Evolutionary conservation across 2,329 filamentous ascomycete species (phyloP), one percentile per base, ranked within the genome.

Genomic region (Phyllosticta paracitricarpa): DNA sequence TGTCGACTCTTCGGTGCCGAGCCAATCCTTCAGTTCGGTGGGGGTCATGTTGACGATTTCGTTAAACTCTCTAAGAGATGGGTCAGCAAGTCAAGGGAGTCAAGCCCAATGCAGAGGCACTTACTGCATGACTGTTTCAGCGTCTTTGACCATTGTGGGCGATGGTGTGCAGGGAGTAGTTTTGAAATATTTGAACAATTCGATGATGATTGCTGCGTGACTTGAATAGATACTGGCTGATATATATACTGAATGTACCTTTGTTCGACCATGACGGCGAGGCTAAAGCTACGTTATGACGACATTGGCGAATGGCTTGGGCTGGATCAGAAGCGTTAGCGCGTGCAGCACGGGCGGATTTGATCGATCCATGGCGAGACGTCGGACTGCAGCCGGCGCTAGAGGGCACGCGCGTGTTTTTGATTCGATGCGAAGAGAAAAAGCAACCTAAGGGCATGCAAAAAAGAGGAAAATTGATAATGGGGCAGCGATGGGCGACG

Each of bases 41-140:
- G 83, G 76, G 10, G 77, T 80, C 84, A 88, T 87, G 71, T 88
- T 88, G 70, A 88, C 83, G 55, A 86, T 72, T 51, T 82, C 78
- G 64, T 87, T 86, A 77, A 87, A 88, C 68, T 88, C 84, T 57
- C 80, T 79, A 56, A 33, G 57, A 54, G 19, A 53, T 58, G 6
- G 22, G 25, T 12, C 51, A 17, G 57, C 48, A 28, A 8, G 24
- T n/a, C 22, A 35, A 48, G 35, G 25, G 19, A 28, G 28, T 24
- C 40, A 10, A 56, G 22, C 33, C 30, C 30, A 35, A 2, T 8
- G 35, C 40, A 10, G n/a, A 19, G 8, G 22, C 10, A 62, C 68
- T 64, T 65, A 79, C 78, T 77, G 65, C 65, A 82, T 80, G 57
- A 82, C 78, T 53, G 78, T 81, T 40, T 78, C 71, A 55, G 75